Percentiles rank a stretch among this genome's conserved stretches.
Conservation (phyloP, 208 protist genomes). For the Crithidia acanthocephali region DNA sequence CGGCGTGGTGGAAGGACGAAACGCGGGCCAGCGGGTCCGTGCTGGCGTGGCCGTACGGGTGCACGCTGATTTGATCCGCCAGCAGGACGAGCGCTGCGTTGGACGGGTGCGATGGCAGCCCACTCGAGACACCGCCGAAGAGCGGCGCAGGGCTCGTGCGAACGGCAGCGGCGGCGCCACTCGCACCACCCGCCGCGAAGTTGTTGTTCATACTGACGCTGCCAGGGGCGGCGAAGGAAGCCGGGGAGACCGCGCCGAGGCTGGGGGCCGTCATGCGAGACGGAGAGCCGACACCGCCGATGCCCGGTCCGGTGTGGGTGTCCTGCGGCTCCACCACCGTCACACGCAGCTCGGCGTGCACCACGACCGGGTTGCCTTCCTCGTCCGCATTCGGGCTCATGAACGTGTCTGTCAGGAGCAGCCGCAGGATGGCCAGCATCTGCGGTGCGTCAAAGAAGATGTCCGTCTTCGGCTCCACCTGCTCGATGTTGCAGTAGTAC, state of each 20-base stretch:
- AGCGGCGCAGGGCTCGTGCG: background rate
- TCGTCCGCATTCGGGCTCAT: constrained; percentile 14
- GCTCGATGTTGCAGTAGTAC: constrained; percentile 65
- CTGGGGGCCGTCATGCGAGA: constrained; percentile 2
- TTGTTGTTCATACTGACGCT: background rate
- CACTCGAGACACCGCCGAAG: background rate
- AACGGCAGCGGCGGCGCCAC: background rate
- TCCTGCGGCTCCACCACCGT: constrained; percentile 44
- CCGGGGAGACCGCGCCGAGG: background rate
- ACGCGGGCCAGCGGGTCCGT: background rate
- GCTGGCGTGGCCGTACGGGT: background rate
- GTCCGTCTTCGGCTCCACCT: constrained; percentile 54
- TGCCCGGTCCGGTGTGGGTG: constrained; percentile 13
- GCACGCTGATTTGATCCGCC: background rate
- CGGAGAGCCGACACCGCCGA: background rate
- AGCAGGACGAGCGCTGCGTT: constrained; percentile 2
- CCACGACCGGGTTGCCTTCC: constrained; percentile 27
- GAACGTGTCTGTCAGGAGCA: constrained; percentile 48
- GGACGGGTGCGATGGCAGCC: constrained; percentile 8
- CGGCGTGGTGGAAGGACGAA: background rate
- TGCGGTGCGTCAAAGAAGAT: constrained; percentile 81
- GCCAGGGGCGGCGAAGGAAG: background rate
- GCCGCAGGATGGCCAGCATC: constrained; percentile 52
- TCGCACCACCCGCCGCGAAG: too few relatives aligned
- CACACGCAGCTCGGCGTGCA: constrained; percentile 53